Percentiles rank a stretch among this genome's conserved stretches.
phyloP scores from a whole-genome alignment of 2,329 filamentous ascomycete species.

The Curvularia lunata region DNA sequence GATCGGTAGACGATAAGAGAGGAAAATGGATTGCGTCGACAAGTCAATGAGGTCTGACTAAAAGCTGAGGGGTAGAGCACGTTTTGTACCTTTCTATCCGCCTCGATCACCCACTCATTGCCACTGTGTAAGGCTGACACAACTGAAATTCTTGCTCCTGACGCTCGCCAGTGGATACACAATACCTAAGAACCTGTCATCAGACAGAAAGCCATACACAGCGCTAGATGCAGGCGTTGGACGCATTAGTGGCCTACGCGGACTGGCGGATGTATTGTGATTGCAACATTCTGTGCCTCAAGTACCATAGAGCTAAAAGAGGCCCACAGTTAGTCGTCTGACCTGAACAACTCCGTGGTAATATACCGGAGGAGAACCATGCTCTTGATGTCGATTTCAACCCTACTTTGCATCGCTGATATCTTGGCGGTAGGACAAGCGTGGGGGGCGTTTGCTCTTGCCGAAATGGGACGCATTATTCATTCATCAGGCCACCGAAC shows the following conservation, averaged over 20 bases:
- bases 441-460: background rate
- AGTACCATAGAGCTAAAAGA: background rate
- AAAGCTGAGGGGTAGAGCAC: background rate
- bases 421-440: background rate
- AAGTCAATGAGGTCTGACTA: background rate
- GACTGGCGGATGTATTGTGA: conserved; percentile 7
- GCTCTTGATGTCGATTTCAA: background rate
- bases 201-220: conserved; percentile 3
- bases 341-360: background rate
- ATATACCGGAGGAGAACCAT: background rate
- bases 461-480: background rate
- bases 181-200: conserved; percentile 3
- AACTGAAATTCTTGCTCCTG: conserved; percentile 1
- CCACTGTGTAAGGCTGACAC: conserved; percentile 3
- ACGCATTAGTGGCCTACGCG: conserved; percentile 1
- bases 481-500: background rate
- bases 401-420: background rate
- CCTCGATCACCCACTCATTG: background rate
- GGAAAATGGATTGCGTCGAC: background rate
- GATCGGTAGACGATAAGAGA: background rate
- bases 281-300: background rate
- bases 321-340: conserved; percentile 6
- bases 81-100: background rate
- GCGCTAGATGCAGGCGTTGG: background rate
- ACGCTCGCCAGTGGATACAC: background rate